A percentile compares a stretch with the other conserved stretches of the same genome.
These are phyloP conservation scores for Botrytis tulipae DNA, from an alignment of 2,329 filamentous ascomycete genomes.

Conservation along the genomic window DNA sequence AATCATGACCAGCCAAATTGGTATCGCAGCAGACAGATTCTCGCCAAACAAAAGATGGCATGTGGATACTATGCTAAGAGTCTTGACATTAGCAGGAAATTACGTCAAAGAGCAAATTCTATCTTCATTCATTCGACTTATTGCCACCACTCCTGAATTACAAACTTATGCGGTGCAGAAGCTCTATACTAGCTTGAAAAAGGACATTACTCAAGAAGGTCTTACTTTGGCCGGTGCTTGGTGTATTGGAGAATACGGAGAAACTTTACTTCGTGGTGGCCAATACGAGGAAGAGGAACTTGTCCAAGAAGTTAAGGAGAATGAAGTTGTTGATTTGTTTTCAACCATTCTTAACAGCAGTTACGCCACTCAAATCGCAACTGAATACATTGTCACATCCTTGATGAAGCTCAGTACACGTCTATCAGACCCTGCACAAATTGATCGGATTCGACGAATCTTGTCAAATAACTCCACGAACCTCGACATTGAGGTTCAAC, in stretches of 20 bases:
- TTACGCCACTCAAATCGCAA: conserved; percentile 86
- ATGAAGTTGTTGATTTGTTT: conserved; percentile 91
- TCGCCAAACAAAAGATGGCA: conserved; percentile 98
- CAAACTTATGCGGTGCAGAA: conserved; percentile 98
- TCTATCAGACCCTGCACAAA: conserved; percentile 76
- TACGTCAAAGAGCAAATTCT: conserved; percentile 98
- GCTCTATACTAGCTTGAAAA: conserved; percentile 84
- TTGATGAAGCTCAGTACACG: conserved; percentile 93
- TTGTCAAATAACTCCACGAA: conserved; percentile 78
- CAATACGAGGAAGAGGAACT: conserved; percentile 94
- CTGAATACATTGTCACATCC: conserved; percentile 93
- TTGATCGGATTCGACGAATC: conserved; percentile 79
- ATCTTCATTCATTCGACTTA: conserved; percentile 92
- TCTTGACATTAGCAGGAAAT: conserved; percentile 89
- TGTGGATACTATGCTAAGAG: conserved; percentile 93
- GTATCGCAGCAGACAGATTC: conserved; percentile 92
- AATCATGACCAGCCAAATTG: conserved; percentile 97
- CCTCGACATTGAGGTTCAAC: conserved; percentile 92
- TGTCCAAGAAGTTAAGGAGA: conserved; percentile 76
- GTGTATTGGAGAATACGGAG: conserved; percentile 97
- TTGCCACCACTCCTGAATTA: conserved; percentile 89
- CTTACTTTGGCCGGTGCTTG: conserved; percentile 89
- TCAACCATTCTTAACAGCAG: conserved; percentile 89
- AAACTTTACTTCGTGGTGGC: conserved; percentile 81
- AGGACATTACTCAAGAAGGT: conserved; percentile 96